These are phyloP conservation scores for Metschnikowia vanudenii DNA, from an alignment of 805 yeast genomes.

Conservation along the genomic window DNA sequence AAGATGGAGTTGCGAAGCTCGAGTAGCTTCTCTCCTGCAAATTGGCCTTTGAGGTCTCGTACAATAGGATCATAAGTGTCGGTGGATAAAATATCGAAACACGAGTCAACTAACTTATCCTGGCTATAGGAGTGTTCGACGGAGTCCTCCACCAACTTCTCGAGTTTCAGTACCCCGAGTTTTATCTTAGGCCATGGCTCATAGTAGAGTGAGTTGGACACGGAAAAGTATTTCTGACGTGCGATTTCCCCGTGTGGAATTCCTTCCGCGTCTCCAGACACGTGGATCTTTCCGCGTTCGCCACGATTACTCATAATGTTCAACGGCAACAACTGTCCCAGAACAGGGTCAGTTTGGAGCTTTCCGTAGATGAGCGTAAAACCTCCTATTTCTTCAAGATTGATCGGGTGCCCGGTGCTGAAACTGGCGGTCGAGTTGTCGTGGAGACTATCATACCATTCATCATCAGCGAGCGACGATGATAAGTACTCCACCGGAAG, in stretches of 20 bases:
- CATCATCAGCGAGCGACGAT: conserved; percentile 31
- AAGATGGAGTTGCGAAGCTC: conserved; percentile 61
- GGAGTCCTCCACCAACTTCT: conserved; percentile 22
- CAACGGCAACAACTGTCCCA: conserved; percentile 33
- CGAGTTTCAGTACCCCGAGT: conserved; percentile 42
- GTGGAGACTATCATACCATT: conserved; percentile 44
- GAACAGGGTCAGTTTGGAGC: conserved; percentile 25
- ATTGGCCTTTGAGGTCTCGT: conserved; percentile 17
- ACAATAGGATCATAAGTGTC: conserved; percentile 38
- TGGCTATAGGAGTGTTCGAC: conserved; percentile 22
- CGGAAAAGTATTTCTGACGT: conserved; percentile 45
- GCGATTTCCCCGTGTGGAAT: conserved; percentile 20
- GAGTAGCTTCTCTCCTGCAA: conserved; percentile 23
- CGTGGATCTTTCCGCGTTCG: conserved; percentile 35
- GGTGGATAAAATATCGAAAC: conserved; percentile 54
- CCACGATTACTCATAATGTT: conserved; percentile 52
- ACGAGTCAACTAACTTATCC: conserved; percentile 45
- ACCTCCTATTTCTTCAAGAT: conserved; percentile 50
- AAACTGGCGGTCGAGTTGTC: conserved; percentile 24
- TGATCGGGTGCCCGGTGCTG: conserved; percentile 12
- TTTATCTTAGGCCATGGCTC: conserved; percentile 76
- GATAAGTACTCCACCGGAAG: conserved; percentile 47
- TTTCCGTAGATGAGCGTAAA: conserved; percentile 60
- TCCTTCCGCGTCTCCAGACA: conserved; percentile 8
- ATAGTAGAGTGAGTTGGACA: conserved; percentile 65